Percentiles rank a stretch among this genome's conserved stretches.
Conservation (phyloP, 345 rosid species). For the Noccaea bulbosa region DNA sequence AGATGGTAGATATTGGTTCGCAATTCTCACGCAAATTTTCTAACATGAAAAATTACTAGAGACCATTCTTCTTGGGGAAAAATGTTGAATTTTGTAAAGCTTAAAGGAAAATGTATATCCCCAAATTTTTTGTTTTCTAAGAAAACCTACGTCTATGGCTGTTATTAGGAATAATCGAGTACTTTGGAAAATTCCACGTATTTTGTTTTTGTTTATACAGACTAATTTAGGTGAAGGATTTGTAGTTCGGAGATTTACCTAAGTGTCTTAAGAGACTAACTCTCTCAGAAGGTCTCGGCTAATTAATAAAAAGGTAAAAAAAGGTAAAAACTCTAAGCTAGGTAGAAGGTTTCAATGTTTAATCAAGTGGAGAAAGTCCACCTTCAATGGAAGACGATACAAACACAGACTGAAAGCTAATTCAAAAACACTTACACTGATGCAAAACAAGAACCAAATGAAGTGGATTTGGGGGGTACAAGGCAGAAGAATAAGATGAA, state of each 20-base stretch:
- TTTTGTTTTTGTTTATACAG: neutral
- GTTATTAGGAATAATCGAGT: too few species aligned
- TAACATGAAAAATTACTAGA: neutral
- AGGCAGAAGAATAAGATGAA: conserved; percentile 25
- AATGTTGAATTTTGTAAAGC: neutral
- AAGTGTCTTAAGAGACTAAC: too few species aligned
- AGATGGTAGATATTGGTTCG: neutral
- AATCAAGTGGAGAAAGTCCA: too few species aligned
- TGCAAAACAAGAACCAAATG: conserved; percentile 14
- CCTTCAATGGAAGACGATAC: conserved; percentile 50
- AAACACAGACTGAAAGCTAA: conserved; percentile 1
- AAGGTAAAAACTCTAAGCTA: too few species aligned
- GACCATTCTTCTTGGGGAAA: too few species aligned
- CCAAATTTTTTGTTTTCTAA: too few species aligned
- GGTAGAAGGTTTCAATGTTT: too few species aligned
- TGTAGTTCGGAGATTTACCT: too few species aligned
- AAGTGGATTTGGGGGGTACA: neutral
- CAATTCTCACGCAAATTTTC: neutral
- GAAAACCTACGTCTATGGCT: too few species aligned
- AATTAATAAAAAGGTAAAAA: too few species aligned
- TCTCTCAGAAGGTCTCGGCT: too few species aligned
- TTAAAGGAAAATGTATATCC: neutral
- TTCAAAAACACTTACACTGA: conserved; percentile 32
- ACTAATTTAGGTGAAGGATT: too few species aligned
- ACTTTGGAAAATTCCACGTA: neutral